A percentile compares a stretch with the other conserved stretches of the same genome.
Evolutionary conservation across 1,284 basidiomycete species (phyloP).

Genomic region (Fomitopsis betulina): DNA sequence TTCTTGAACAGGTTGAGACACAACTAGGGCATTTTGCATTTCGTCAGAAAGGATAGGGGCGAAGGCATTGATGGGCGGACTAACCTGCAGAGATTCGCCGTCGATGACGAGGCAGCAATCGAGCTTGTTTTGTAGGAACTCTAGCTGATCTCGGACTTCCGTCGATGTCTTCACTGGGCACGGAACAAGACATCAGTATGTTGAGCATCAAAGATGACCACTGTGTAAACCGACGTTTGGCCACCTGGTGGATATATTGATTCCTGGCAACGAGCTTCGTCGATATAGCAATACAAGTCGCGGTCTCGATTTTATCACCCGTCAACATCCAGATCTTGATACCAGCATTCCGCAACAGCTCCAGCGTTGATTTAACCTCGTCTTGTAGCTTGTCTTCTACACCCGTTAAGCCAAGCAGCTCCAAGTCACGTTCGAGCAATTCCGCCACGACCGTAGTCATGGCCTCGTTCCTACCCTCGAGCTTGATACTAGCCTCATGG

Average conservation of each 20-base stretch:
- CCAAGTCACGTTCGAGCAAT: conserved; percentile 85
- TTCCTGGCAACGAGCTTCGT: conserved; percentile 94
- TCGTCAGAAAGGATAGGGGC: background rate
- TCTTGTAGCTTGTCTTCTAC: conserved; percentile 99
- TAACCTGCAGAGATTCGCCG: conserved; percentile 91
- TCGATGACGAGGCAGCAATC: conserved; percentile 99
- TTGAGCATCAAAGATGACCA: background rate
- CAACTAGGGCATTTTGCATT: conserved; percentile 43
- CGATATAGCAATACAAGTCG: conserved; percentile 96
- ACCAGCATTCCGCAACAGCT: conserved; percentile 91
- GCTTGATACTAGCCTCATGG: conserved; percentile 71
- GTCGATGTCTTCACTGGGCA: conserved; percentile 75
- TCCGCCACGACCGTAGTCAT: conserved; percentile 75
- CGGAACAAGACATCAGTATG: conserved; percentile 8
- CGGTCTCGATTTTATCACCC: conserved; percentile 99
- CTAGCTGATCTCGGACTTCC: conserved; percentile 85
- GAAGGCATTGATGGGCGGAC: conserved; percentile 8
- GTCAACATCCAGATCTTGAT: conserved; percentile 99
- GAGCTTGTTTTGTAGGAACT: conserved; percentile 90
- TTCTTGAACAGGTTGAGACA: conserved; percentile 87
- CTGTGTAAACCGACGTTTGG: conserved; percentile 54
- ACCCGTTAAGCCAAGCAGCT: conserved; percentile 91
- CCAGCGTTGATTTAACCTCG: conserved; percentile 91
- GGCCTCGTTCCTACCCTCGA: conserved; percentile 80
- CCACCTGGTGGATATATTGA: conserved; percentile 96